Percentiles rank a stretch among this genome's conserved stretches.
Evolutionary conservation across 2,329 filamentous ascomycete genomes (phyloP).

Genomic region (Sporothrix luriei): DNA sequence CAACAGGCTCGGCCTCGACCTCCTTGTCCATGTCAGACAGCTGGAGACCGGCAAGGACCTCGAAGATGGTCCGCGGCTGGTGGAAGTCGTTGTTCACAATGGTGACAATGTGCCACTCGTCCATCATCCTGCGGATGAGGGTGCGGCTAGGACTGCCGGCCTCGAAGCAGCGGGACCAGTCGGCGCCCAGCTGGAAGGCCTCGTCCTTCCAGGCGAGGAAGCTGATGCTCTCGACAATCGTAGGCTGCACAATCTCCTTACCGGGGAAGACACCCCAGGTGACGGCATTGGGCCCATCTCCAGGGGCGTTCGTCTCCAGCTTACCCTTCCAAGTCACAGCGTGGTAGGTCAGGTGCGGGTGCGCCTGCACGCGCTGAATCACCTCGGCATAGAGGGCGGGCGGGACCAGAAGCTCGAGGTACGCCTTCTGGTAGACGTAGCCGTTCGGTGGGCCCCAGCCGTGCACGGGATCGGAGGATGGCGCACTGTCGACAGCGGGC

Average conservation of each 20-base stretch:
- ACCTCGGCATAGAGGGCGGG: conserved; percentile 77
- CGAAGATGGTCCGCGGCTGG: conserved; percentile 76
- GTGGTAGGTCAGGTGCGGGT: conserved; percentile 89
- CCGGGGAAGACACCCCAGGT: conserved; percentile 99
- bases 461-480: conserved; percentile 81
- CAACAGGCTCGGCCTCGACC: conserved; percentile 41
- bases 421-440: conserved; percentile 98
- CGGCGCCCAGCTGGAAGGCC: conserved; percentile 85
- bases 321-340: conserved; percentile 83
- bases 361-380: conserved; percentile 72
- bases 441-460: conserved; percentile 95
- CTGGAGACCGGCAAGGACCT: conserved; percentile 76
- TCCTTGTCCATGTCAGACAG: conserved; percentile 64
- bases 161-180: conserved; percentile 93
- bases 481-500: conserved; percentile 87
- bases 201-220: conserved; percentile 99
- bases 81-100: conserved; percentile 99
- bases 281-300: conserved; percentile 92
- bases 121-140: conserved; percentile 80
- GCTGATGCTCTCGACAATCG: conserved; percentile 97
- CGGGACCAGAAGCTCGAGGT: conserved; percentile 86
- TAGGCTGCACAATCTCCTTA: conserved; percentile 99
- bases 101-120: conserved; percentile 91
- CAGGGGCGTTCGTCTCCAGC: conserved; percentile 79
- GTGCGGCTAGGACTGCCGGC: conserved; percentile 73